Evolutionary conservation across 768 basidiomycete species (phyloP), one percentile per base, ranked within the genome.

Genomic region (Auriscalpium vulgare): DNA sequence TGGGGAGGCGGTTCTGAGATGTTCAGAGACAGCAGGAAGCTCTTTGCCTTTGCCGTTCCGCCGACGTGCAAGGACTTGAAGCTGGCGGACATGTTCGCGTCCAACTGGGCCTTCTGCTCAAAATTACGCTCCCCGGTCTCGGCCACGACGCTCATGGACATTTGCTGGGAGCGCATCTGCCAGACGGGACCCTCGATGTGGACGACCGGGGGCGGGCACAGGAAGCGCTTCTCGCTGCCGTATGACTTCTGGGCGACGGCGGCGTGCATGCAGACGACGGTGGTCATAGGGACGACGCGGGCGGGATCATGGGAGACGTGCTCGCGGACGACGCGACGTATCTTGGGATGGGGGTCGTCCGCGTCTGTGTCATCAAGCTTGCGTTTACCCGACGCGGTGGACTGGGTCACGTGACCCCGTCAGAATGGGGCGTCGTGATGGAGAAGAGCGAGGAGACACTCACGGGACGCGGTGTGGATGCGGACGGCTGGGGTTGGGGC

Each of bases 231-330:
- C 74, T 97, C 94, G 69, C 87, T 91, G 51, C 91, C 91, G 67
- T 97, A 97, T 10, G 91, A 94, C 74, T 97, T 97, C 74, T 97
- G 94, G 1, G 91, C 94, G 51, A 94, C 91, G 36, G 90, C 91
- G 23, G 93, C 91, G 66, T 95, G 93, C 53, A 94, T 77, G 62
- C 89, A 92, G 59, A 91, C 82, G 36, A 93, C 88, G 40, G 90
- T 92, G 38, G 91, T 92, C 91, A 93, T 91, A 57, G 88, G 87
- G 73, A 88, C 80, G 62, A 87, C 81, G 60, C 85, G 85, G 50
- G 81, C 68, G 9, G 84, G 83, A 63, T 90, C 87, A 65, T 87
- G 85, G 37, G 82, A 81, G 61, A 89, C 81, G 68, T 89, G 88
- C 70, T 90, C 87, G 69, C 85, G 85, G 50, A 90, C 86, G 62